These are phyloP conservation scores for Microcyclosporella mali DNA, from an alignment of 2,329 filamentous ascomycete species.

Conservation along the genomic window DNA sequence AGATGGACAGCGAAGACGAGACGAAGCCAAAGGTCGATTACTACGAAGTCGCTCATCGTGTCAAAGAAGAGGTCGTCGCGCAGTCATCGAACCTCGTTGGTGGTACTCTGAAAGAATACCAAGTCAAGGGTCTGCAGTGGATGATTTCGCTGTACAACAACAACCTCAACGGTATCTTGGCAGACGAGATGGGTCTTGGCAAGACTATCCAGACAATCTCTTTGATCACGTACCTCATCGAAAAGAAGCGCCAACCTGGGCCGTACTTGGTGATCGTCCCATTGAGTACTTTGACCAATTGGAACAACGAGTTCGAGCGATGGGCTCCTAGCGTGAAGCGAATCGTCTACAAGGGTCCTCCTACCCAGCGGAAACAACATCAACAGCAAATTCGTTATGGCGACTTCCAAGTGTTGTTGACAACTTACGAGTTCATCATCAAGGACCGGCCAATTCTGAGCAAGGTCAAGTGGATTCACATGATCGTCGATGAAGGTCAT, in stretches of 20 bases:
- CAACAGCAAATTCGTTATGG: conserved; percentile 92
- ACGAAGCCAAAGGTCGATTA: conserved; percentile 84
- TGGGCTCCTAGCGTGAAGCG: conserved; percentile 85
- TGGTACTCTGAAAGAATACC: conserved; percentile 92
- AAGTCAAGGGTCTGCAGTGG: conserved; percentile 97
- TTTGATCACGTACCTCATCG: conserved; percentile 93
- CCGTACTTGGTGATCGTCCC: conserved; percentile 96
- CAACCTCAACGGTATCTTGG: conserved; percentile 96
- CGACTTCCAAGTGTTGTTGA: conserved; percentile 91
- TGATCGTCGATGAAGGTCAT: conserved; percentile 99
- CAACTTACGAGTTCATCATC: conserved; percentile 99
- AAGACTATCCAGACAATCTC: conserved; percentile 99
- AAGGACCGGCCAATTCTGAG: conserved; percentile 91
- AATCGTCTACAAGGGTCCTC: conserved; percentile 95
- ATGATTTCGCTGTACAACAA: conserved; percentile 99
- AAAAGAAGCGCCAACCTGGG: conserved; percentile 84
- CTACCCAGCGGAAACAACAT: conserved; percentile 77
- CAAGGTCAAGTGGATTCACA: conserved; percentile 99
- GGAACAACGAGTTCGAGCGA: conserved; percentile 98
- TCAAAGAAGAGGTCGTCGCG: conserved; percentile 82
- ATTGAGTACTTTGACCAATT: conserved; percentile 94
- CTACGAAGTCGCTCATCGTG: conserved; percentile 93
- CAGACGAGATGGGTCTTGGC: conserved; percentile 98
- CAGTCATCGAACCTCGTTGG: conserved; percentile 86
- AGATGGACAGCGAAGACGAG: conserved; percentile 62